These are phyloP conservation scores for Globisporangium uncinulatum DNA, from an alignment of 352 stramenopile genomes.

Conservation along the genomic window DNA sequence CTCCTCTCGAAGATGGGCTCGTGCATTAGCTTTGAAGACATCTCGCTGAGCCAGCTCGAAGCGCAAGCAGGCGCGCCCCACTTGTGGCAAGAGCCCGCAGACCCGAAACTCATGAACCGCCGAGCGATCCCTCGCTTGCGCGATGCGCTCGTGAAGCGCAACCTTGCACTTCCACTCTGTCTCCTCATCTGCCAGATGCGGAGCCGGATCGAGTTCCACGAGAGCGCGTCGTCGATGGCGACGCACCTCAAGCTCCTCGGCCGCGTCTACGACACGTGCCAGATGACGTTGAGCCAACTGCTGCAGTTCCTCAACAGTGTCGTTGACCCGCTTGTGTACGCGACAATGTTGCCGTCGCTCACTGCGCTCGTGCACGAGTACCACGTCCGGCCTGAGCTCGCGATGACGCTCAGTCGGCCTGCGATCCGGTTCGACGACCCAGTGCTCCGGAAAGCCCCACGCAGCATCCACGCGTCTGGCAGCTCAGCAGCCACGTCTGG, in stretches of 20 bases:
- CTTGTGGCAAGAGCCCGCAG: slow-evolving; percentile 71
- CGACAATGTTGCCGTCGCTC: slow-evolving; percentile 67
- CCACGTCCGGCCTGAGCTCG: slow-evolving; percentile 64
- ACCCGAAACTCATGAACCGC: slow-evolving; percentile 81
- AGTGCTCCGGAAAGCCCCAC: slow-evolving; percentile 54
- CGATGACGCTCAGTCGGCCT: slow-evolving; percentile 73
- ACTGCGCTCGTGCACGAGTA: slow-evolving; percentile 62
- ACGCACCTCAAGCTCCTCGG: slow-evolving; percentile 78
- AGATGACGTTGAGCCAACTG: slow-evolving; percentile 83
- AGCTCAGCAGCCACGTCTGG: slow-evolving; percentile 19
- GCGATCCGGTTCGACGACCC: slow-evolving; percentile 73
- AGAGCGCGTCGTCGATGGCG: slow-evolving; percentile 27
- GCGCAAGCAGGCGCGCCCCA: slow-evolving; percentile 71
- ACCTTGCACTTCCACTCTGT: slow-evolving; percentile 69
- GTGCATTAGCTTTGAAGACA: slow-evolving; percentile 82
- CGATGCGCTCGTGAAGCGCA: slow-evolving; percentile 79
- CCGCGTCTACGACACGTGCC: slow-evolving; percentile 75
- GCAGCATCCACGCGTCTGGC: slow-evolving; percentile 46
- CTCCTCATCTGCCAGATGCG: slow-evolving; percentile 84
- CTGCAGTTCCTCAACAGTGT: slow-evolving; percentile 81
- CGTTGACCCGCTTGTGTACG: slow-evolving; percentile 62
- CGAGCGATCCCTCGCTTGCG: slow-evolving; percentile 72
- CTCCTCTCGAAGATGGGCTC: slow-evolving; percentile 86
- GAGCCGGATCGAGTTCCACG: slow-evolving; percentile 77
- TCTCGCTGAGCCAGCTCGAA: slow-evolving; percentile 79